phyloP scores from a whole-genome alignment of 257 asterid genomes.

The Solanum virginianum region DNA sequence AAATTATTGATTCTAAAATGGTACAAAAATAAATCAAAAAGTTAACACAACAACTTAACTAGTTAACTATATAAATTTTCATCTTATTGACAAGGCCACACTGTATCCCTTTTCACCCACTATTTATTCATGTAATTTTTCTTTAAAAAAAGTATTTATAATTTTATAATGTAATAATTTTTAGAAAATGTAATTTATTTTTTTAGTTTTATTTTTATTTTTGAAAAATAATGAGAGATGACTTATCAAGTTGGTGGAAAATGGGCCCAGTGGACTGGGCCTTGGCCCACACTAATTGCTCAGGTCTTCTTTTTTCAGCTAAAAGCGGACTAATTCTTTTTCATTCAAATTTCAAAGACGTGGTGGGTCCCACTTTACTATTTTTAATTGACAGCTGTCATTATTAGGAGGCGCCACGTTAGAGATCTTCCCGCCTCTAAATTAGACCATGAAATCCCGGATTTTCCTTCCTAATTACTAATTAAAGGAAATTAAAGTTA shows the following conservation, averaged over 20 bases:
- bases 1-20: neutral
- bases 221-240: neutral
- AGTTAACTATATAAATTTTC: neutral
- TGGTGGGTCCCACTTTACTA: neutral
- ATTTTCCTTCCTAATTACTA: neutral
- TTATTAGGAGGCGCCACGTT: neutral
- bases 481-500: neutral
- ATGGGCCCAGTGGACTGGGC: neutral
- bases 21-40: neutral
- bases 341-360: neutral
- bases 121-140: neutral
- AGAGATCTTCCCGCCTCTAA: neutral
- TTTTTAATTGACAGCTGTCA: neutral
- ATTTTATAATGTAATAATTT: too few species aligned
- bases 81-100: rapidly evolving
- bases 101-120: neutral
- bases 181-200: too few species aligned
- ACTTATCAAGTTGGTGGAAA: neutral
- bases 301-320: neutral
- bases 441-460: neutral
- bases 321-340: neutral
- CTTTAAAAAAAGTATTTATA: too few species aligned
- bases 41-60: neutral
- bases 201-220: neutral
- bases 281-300: neutral